Evolutionary conservation across 1,284 basidiomycete genomes (phyloP), one percentile per base, ranked within the genome.

Genomic region (Stygiomarasmius scandens): DNA sequence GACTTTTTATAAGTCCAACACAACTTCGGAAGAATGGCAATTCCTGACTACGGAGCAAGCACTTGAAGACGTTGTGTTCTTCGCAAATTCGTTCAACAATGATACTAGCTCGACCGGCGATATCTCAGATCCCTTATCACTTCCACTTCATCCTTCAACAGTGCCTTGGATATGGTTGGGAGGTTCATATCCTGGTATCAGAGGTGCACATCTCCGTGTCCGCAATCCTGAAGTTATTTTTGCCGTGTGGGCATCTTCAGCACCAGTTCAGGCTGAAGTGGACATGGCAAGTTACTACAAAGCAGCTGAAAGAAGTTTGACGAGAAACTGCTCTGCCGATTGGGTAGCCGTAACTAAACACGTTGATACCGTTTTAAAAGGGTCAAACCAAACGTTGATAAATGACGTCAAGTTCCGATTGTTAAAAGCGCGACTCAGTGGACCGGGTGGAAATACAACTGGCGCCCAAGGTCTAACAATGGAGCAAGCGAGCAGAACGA

Each of bases 11-110:
- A 14, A 38, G 11, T 45, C 46, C 62, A 78, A 80, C 49, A 80
- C 79, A 2, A 80, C 80, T 0, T 76, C 77, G 0, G 78, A 77
- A 22, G 76, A 84, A 65, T 81, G 84, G 74, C 75, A 81, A 55
- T 86, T 77, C 66, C 71, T 86, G 20, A 83, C 75, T 34, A 84
- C 82, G 0, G 78, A 81, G 49, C 84, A 86, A 64, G 81, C 84
- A 0, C 72, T 86, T 0, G 77, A 85, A 64, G 84, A 87, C 59
- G 77, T 82, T 38, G 78, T 83, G 1, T 79, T 78, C 64, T 86
- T 86, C 59, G 81, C 83, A 3, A 74, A 80, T 50, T 74, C 74
- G 24, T 79, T 85, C 64, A 64, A 66, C 6, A 66, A 47, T 20
- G 41, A 48, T 25, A 36, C 19, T 20, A 43, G 22, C 2, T 27